Percentiles rank a stretch among this genome's conserved stretches.
phyloP scores from a whole-genome alignment of 75 land plant species.

The Adiantum capillusveneris region DNA sequence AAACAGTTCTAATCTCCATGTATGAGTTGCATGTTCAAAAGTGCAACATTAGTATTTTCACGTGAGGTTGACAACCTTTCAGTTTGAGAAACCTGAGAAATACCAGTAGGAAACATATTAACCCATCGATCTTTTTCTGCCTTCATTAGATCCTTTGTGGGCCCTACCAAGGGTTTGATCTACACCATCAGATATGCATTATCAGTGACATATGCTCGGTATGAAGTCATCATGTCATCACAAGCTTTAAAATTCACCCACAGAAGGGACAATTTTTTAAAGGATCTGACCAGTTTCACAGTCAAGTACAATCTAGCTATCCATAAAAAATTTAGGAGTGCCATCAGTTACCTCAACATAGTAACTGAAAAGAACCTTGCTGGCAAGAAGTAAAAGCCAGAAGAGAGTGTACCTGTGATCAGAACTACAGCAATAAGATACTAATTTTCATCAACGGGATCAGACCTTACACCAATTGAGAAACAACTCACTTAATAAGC shows the following conservation, averaged over 20 bases:
- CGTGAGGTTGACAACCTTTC: too few species aligned
- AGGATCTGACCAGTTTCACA: too few species aligned
- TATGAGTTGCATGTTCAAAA: too few species aligned
- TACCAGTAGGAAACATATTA: constrained; percentile 18
- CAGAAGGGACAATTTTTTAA: too few species aligned
- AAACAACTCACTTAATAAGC: constrained; percentile 21
- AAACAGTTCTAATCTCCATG: too few species aligned
- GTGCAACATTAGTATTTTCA: too few species aligned
- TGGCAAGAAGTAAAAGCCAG: constrained; percentile 19
- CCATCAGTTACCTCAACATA: constrained; percentile 30
- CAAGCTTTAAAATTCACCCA: too few species aligned
- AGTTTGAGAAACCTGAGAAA: too few species aligned
- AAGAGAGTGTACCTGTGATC: constrained; percentile 18
- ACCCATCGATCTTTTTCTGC: constrained; percentile 17
- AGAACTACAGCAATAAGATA: background rate
- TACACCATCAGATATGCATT: constrained; percentile 3
- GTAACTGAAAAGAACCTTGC: constrained; percentile 28
- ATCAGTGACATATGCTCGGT: too few species aligned
- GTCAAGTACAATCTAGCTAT: too few species aligned
- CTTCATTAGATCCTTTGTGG: constrained; percentile 24
- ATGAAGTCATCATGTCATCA: too few species aligned
- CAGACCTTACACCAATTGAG: background rate
- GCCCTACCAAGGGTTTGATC: constrained; percentile 28
- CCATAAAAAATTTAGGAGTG: too few species aligned
- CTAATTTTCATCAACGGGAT: background rate